These are phyloP conservation scores for Heracleum sosnowskyi DNA, from an alignment of 129 eudicot species.

Conservation along the genomic window DNA sequence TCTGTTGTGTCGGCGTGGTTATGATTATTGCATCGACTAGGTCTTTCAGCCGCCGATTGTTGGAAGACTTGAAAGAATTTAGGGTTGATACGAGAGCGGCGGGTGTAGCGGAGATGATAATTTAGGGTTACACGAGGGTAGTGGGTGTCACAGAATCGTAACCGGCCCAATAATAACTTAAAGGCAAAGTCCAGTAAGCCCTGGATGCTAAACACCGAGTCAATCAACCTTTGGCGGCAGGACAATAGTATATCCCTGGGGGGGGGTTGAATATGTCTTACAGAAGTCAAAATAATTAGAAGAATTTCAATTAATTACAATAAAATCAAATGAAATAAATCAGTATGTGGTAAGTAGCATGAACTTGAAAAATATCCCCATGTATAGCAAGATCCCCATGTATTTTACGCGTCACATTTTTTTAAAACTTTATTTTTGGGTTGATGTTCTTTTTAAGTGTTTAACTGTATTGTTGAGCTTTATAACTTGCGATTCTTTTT, in stretches of 20 bases:
- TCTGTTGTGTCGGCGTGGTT: neutral
- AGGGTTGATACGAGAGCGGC: neutral
- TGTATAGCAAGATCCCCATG: neutral
- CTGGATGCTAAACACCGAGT: too few relatives aligned
- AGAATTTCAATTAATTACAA: too few relatives aligned
- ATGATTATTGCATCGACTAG: neutral
- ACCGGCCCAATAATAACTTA: neutral
- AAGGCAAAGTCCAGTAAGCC: neutral
- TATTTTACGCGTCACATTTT: neutral
- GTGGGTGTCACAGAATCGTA: neutral
- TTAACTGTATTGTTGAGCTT: neutral
- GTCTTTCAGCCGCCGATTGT: neutral
- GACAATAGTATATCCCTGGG: neutral
- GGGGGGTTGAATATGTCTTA: too few relatives aligned
- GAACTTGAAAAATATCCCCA: too few relatives aligned
- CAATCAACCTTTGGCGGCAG: neutral
- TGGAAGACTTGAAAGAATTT: neutral
- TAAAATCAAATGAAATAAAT: too few relatives aligned
- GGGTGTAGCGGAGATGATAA: too few relatives aligned
- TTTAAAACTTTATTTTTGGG: neutral
- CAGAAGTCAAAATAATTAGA: too few relatives aligned
- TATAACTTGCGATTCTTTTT: neutral
- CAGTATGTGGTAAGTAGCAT: too few relatives aligned
- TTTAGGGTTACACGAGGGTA: neutral
- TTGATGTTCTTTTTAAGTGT: neutral